Evolutionary conservation across 306 rosid species (phyloP).

Genomic region (Oxytropis ochrocephala): DNA sequence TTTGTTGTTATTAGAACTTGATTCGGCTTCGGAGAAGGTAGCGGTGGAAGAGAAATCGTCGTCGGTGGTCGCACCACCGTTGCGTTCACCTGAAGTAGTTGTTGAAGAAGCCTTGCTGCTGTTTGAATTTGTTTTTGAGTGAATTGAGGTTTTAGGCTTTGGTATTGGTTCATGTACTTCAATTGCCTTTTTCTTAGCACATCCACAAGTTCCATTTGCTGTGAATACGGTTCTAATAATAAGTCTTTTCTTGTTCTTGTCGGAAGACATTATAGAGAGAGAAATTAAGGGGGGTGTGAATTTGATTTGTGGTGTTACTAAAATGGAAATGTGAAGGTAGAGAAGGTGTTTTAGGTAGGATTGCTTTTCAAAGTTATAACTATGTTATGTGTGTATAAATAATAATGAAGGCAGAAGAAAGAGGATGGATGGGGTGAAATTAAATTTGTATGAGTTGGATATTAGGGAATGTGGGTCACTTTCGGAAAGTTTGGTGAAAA

Average conservation of each 20-base stretch:
- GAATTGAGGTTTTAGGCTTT: slow-evolving; percentile 8
- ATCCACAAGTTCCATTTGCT: slow-evolving; percentile 40
- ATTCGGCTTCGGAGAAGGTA: slow-evolving; percentile 27
- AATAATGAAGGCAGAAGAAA: neutral
- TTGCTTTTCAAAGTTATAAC: slow-evolving; percentile 21
- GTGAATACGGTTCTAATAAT: slow-evolving; percentile 30
- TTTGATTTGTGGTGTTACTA: neutral
- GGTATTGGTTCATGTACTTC: slow-evolving; percentile 43
- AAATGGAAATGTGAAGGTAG: neutral
- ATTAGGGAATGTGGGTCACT: slow-evolving; percentile 15
- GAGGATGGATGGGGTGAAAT: neutral
- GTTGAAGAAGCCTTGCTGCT: slow-evolving; percentile 31
- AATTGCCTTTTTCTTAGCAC: slow-evolving; percentile 25
- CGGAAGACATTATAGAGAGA: slow-evolving; percentile 36
- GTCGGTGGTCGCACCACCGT: neutral
- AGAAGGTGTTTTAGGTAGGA: slow-evolving; percentile 25
- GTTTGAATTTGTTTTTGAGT: neutral
- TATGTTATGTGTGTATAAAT: neutral
- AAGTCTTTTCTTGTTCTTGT: slow-evolving; percentile 31
- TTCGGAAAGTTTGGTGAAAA: slow-evolving; percentile 26
- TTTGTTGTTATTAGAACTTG: neutral
- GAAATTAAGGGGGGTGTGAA: neutral
- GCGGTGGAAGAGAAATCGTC: slow-evolving; percentile 36
- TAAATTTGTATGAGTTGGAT: slow-evolving; percentile 3
- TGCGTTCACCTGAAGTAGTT: slow-evolving; percentile 29